phyloP scores from a whole-genome alignment of 2,329 filamentous ascomycete genomes.

The Xenoacremonium recifei region DNA sequence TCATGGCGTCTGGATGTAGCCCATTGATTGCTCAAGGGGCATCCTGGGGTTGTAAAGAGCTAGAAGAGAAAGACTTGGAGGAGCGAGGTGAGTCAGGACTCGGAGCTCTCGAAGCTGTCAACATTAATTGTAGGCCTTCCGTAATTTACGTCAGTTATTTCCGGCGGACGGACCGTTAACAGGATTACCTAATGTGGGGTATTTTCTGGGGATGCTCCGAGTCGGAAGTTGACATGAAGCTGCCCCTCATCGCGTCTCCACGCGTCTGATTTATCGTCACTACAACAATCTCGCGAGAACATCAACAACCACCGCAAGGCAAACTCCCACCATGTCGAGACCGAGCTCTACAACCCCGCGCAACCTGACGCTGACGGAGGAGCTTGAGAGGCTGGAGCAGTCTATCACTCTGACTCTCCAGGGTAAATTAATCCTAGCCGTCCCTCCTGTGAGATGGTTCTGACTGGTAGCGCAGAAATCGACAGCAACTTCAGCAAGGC shows the following conservation, averaged over 20 bases:
- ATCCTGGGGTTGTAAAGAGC: too few species aligned
- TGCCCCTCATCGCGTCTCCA: conserved; percentile 35
- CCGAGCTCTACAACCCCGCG: conserved; percentile 47
- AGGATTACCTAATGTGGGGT: neutral
- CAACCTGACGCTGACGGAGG: conserved; percentile 80
- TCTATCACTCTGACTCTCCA: conserved; percentile 95
- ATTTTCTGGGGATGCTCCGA: conserved; percentile 6
- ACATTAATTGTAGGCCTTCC: too few species aligned
- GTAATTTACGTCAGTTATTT: too few species aligned
- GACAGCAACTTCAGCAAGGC: conserved; percentile 97
- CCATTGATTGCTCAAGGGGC: too few species aligned
- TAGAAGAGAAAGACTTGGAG: too few species aligned
- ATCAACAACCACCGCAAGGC: conserved; percentile 2
- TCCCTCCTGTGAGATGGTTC: neutral
- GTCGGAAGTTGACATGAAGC: too few species aligned
- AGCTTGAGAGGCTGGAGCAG: conserved; percentile 93
- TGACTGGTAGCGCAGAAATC: conserved; percentile 65
- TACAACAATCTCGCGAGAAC: conserved; percentile 11
- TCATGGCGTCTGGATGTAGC: conserved; percentile 34
- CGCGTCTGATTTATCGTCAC: conserved; percentile 19
- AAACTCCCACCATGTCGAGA: conserved; percentile 44
- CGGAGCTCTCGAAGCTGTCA: too few species aligned
- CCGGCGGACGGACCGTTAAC: too few species aligned
- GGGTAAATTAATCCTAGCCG: conserved; percentile 48
- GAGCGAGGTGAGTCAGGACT: too few species aligned